Evolutionary conservation across 495 filamentous ascomycete species (phyloP), one percentile per base, ranked within the genome.

Genomic region (Aspergillus nanangensis): DNA sequence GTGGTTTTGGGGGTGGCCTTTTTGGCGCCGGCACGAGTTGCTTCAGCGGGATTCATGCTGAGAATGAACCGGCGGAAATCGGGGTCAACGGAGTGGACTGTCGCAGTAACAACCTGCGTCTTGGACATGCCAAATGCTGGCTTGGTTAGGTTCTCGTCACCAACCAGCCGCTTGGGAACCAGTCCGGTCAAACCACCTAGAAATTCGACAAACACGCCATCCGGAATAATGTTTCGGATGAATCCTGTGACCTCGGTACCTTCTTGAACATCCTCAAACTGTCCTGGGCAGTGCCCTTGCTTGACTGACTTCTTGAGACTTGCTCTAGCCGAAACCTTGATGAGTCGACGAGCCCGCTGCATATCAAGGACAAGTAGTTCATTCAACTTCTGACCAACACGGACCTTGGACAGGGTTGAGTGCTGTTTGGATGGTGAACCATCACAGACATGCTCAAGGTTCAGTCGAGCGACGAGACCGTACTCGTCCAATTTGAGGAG

Each of bases 311-410:
- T 84, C 47, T 94, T 76, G 20, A 98, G 71, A 50, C 80, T 88
- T 21, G 88, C 81, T 61, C 94, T 93, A 65, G 82, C 82, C 2
- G 86, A 84, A 9, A 98, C 71, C 20, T 75, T 74, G 56, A 96
- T 81, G 22, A 85, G 75, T 21, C 80, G 79, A 37, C 82, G 88
- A 21, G 74, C 73, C 50, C 88, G 81, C 41, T 87, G 75, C 55
- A 91, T 95, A 37, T 85, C 80, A 18, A 97, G 61, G 20, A 96
- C 77, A 20, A 93, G 70, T n/a, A 98, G 70, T n/a, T 94, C 86
- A 18, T 79, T 78, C 44, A 96, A 69, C 23, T 74, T 83, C 59
- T 95, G 89, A 15, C 87, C 90, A 38, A 90, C 82, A 39, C 86
- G 79, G 33, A 95, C 80, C 56, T 83, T 86, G 52, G 86, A 89